Conservation (phyloP, 805 yeast species). For the Maudiozyma barnettii region DNA sequence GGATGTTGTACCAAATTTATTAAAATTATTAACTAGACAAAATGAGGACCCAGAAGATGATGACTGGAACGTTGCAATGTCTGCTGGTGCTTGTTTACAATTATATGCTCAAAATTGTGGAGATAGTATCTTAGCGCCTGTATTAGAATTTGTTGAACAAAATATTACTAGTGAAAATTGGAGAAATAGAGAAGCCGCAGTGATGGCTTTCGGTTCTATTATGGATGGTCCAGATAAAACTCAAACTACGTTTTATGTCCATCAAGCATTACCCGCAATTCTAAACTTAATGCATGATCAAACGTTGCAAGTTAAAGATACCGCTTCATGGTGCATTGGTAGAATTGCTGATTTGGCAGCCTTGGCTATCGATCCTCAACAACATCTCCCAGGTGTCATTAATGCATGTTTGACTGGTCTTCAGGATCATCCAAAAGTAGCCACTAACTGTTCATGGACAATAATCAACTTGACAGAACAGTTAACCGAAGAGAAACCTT, state of each 20-base stretch:
- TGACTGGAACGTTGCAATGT: slow-evolving; percentile 97
- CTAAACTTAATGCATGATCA: slow-evolving; percentile 65
- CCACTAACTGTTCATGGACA: slow-evolving; percentile 98
- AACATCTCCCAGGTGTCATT: slow-evolving; percentile 61
- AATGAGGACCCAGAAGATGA: slow-evolving; percentile 92
- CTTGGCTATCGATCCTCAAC: slow-evolving; percentile 58
- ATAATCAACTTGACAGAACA: slow-evolving; percentile 87
- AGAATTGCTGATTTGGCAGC: slow-evolving; percentile 84
- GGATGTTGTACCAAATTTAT: slow-evolving; percentile 80
- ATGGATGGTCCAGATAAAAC: slow-evolving; percentile 85
- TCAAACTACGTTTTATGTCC: slow-evolving; percentile 56
- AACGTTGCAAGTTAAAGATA: slow-evolving; percentile 80
- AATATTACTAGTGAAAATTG: slow-evolving; percentile 56
- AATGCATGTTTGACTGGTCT: slow-evolving; percentile 72
- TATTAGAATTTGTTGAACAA: slow-evolving; percentile 71
- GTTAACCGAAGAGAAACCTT: slow-evolving; percentile 40
- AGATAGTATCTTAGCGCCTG: slow-evolving; percentile 74
- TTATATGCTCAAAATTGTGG: slow-evolving; percentile 88
- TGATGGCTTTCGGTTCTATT: slow-evolving; percentile 97
- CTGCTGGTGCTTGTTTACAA: slow-evolving; percentile 95
- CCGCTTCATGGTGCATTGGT: slow-evolving; percentile 98
- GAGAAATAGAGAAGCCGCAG: slow-evolving; percentile 94
- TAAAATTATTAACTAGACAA: slow-evolving; percentile 72
- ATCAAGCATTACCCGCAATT: slow-evolving; percentile 77
- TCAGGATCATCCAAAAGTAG: slow-evolving; percentile 82